Evolutionary conservation across 768 basidiomycete genomes (phyloP).

Genomic region (Serendipita indica): DNA sequence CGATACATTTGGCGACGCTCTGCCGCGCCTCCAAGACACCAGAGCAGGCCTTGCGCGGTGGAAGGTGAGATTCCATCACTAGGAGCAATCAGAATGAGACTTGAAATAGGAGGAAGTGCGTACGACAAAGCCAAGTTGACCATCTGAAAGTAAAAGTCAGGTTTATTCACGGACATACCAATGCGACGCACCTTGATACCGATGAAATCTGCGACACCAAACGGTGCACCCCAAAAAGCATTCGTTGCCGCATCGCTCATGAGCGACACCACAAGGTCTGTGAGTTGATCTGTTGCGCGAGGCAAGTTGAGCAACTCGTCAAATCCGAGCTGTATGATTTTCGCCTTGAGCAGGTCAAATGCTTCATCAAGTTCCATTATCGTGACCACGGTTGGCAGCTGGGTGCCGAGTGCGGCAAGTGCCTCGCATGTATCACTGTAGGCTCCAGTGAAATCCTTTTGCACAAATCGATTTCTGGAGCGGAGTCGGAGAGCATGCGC

Average conservation of each 20-base stretch:
- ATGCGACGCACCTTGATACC: slow-evolving; percentile 42
- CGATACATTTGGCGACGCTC: slow-evolving; percentile 49
- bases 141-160: slow-evolving; percentile 27
- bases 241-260: slow-evolving; percentile 59
- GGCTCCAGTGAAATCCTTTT: slow-evolving; percentile 40
- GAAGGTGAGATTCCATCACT: slow-evolving; percentile 58
- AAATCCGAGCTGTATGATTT: slow-evolving; percentile 53
- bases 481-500: slow-evolving; percentile 42
- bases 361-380: slow-evolving; percentile 41
- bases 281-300: slow-evolving; percentile 41
- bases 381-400: slow-evolving; percentile 39
- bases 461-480: slow-evolving; percentile 49
- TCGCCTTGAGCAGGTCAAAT: slow-evolving; percentile 57
- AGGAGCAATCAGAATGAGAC: background rate
- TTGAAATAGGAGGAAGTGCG: slow-evolving; percentile 7
- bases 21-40: slow-evolving; percentile 50
- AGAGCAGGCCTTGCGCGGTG: slow-evolving; percentile 57
- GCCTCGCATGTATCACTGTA: slow-evolving; percentile 44
- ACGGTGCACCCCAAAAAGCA: slow-evolving; percentile 52
- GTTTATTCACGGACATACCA: background rate
- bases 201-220: slow-evolving; percentile 44
- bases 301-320: slow-evolving; percentile 52
- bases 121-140: slow-evolving; percentile 51
- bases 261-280: slow-evolving; percentile 47
- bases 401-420: slow-evolving; percentile 45